phyloP scores from a whole-genome alignment of 2,329 filamentous ascomycete genomes.

The Alternaria angustiovoidea region DNA sequence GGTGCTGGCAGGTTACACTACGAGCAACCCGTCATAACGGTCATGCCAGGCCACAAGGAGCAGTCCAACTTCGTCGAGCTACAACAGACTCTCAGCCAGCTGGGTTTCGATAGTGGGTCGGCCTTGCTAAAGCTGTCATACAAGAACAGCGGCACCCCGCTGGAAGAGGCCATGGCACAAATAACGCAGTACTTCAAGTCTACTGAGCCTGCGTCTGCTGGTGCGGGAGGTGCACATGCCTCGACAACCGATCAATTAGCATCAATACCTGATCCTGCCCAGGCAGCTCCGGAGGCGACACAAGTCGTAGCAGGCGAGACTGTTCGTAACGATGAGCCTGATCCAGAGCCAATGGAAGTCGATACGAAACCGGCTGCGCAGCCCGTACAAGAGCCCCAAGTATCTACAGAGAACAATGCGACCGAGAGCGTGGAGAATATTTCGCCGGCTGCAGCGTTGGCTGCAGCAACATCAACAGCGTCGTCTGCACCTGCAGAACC shows the following conservation, averaged over 20 bases:
- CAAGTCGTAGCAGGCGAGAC: conserved; percentile 37
- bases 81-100: conserved; percentile 85
- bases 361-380: conserved; percentile 30
- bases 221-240: conserved; percentile 42
- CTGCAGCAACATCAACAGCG: conserved; percentile 32
- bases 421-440: conserved; percentile 25
- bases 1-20: conserved; percentile 82
- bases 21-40: conserved; percentile 82
- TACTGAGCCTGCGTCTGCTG: conserved; percentile 38
- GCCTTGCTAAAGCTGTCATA: conserved; percentile 81
- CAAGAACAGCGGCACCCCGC: conserved; percentile 75
- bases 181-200: conserved; percentile 78
- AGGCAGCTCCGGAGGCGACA: conserved; percentile 36
- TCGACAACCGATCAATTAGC: conserved; percentile 37
- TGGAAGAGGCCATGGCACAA: conserved; percentile 84
- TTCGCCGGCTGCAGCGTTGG: conserved; percentile 28
- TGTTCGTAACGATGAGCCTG: conserved; percentile 31
- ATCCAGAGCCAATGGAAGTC: conserved; percentile 43
- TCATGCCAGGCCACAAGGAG: conserved; percentile 75
- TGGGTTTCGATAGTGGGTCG: conserved; percentile 86
- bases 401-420: conserved; percentile 26
- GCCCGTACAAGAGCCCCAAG: conserved; percentile 18
- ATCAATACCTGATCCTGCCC: conserved; percentile 31
- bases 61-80: conserved; percentile 79
- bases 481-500: conserved; percentile 24